Percentiles rank a stretch among this genome's conserved stretches.
phyloP scores from a whole-genome alignment of 1,139 yeast species.

The Torulaspora globosa region DNA sequence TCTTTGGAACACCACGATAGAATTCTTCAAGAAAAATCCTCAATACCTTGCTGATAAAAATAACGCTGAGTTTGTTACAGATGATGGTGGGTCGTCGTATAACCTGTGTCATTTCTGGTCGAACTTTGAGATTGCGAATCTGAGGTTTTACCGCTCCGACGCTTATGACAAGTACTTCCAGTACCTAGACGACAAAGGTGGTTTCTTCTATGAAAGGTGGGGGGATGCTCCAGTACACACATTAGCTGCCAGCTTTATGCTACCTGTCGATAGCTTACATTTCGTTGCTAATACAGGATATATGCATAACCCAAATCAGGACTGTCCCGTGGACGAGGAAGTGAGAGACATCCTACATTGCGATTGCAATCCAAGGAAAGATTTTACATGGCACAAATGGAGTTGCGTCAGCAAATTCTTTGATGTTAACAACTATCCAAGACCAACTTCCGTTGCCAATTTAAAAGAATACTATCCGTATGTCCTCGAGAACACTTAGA shows the following conservation, averaged over 20 bases:
- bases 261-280: slow-evolving; percentile 66
- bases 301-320: slow-evolving; percentile 69
- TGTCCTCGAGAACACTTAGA: slow-evolving; percentile 8
- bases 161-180: slow-evolving; percentile 62
- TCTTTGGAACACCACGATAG: slow-evolving; percentile 63
- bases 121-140: slow-evolving; percentile 83
- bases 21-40: slow-evolving; percentile 48
- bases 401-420: slow-evolving; percentile 21
- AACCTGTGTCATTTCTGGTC: slow-evolving; percentile 91
- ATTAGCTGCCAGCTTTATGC: slow-evolving; percentile 69
- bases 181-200: slow-evolving; percentile 66
- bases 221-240: slow-evolving; percentile 95
- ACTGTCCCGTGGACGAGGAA: slow-evolving; percentile 64
- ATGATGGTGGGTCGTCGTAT: slow-evolving; percentile 56
- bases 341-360: slow-evolving; percentile 47
- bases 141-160: slow-evolving; percentile 63
- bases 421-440: slow-evolving; percentile 12
- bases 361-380: slow-evolving; percentile 45
- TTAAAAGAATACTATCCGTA: slow-evolving; percentile 12
- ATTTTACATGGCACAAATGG: slow-evolving; percentile 38
- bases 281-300: slow-evolving; percentile 90
- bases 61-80: slow-evolving; percentile 54
- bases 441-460: slow-evolving; percentile 13
- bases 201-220: slow-evolving; percentile 87
- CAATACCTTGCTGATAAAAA: slow-evolving; percentile 50